phyloP scores from a whole-genome alignment of 2,329 filamentous ascomycete species.

The Exserohilum rostratum region DNA sequence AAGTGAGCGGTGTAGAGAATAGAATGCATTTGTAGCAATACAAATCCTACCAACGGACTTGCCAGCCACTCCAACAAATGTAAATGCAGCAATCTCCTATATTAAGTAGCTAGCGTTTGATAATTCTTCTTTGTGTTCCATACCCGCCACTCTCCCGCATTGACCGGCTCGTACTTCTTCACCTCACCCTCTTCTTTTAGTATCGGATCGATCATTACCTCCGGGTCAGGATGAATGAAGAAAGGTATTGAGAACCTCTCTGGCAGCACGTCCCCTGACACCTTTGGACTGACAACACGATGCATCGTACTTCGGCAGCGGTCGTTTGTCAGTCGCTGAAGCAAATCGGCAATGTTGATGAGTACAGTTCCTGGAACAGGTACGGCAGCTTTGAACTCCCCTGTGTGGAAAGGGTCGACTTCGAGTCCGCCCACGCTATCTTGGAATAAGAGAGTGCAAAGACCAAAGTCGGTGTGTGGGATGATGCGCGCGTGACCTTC shows the following conservation, averaged over 20 bases:
- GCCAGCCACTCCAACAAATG: not conserved
- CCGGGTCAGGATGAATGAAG: conserved; percentile 47
- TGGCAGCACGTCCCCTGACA: conserved; percentile 32
- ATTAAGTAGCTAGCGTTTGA: not conserved
- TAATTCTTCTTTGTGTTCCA: conserved; percentile 44
- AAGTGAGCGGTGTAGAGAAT: too few species aligned
- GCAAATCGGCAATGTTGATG: conserved; percentile 34
- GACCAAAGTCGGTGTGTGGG: conserved; percentile 42
- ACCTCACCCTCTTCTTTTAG: conserved; percentile 40
- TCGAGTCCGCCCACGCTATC: conserved; percentile 48
- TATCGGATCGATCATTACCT: conserved; percentile 44
- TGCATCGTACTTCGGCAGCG: conserved; percentile 47
- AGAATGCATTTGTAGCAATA: too few species aligned
- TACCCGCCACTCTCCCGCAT: conserved; percentile 43
- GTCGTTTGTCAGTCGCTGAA: conserved; percentile 36
- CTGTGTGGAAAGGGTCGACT: conserved; percentile 36
- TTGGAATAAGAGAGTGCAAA: conserved; percentile 49
- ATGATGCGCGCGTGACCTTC: conserved; percentile 34
- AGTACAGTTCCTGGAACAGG: conserved; percentile 31
- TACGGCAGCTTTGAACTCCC: conserved; percentile 32
- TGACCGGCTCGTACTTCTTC: conserved; percentile 48
- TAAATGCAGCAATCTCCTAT: not conserved
- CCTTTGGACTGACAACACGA: conserved; percentile 42
- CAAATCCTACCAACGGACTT: too few species aligned
- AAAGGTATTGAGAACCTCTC: conserved; percentile 49